Conservation (phyloP, 768 basidiomycete species). For the Rossbeevera mucosa region DNA sequence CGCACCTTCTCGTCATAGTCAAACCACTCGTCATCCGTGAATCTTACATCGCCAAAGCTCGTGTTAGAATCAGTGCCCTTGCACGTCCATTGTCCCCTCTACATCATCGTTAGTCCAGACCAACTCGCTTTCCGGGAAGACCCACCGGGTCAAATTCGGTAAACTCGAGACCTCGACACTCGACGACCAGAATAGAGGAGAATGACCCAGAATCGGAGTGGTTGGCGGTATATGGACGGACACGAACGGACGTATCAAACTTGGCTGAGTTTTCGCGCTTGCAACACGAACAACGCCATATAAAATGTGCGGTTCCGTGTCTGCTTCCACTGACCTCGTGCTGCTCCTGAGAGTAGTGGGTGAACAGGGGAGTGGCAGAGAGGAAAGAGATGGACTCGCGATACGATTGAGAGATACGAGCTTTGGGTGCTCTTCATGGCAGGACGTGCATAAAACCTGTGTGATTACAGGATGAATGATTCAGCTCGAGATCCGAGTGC, state of each 20-base stretch:
- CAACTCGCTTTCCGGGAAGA: neutral
- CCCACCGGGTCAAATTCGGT: conserved; percentile 71
- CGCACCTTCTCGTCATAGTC: conserved; percentile 89
- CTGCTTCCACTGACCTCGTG: conserved; percentile 62
- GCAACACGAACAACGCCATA: conserved; percentile 76
- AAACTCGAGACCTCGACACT: conserved; percentile 87
- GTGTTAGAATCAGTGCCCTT: conserved; percentile 54
- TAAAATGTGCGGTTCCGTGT: conserved; percentile 68
- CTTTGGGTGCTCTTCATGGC: conserved; percentile 73
- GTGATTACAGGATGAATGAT: neutral
- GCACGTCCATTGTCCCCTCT: conserved; percentile 76
- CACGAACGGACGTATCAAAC: conserved; percentile 52
- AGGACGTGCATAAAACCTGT: conserved; percentile 76
- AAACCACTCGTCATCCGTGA: conserved; percentile 54
- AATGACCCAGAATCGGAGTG: conserved; percentile 47
- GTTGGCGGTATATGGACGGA: conserved; percentile 56
- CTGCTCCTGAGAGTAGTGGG: conserved; percentile 48
- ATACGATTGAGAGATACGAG: conserved; percentile 64
- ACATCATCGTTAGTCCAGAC: neutral
- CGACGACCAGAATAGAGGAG: conserved; percentile 63
- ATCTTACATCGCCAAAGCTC: conserved; percentile 60
- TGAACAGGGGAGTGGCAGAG: neutral
- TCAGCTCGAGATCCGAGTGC: neutral
- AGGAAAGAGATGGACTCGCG: conserved; percentile 34
- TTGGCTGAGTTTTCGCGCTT: conserved; percentile 81